Evolutionary conservation across 2,329 filamentous ascomycete genomes (phyloP).

Genomic region (Immersiporthe knoxdaviesiana): DNA sequence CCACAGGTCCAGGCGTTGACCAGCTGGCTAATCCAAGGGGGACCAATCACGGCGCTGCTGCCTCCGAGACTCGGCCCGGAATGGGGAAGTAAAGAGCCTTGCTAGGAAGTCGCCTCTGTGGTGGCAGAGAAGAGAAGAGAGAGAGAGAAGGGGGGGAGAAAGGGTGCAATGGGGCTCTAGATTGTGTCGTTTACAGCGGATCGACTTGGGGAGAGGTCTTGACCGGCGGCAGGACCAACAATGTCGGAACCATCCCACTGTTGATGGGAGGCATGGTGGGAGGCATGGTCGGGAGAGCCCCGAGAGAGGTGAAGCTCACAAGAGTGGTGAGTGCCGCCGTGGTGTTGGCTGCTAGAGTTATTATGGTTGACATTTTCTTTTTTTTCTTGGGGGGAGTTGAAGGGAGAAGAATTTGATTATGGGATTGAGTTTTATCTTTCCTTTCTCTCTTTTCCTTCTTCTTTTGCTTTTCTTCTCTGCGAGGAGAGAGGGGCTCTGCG

Average conservation of each 20-base stretch:
- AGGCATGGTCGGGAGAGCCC: background rate
- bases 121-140: background rate
- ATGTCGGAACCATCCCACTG: background rate
- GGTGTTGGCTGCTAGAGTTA: background rate
- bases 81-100: background rate
- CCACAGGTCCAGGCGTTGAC: background rate
- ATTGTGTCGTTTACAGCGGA: background rate
- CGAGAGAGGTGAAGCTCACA: no score
- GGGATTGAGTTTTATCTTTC: background rate
- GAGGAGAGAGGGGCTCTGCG: no score
- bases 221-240: background rate
- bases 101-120: background rate
- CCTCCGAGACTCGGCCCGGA: background rate
- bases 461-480: no score
- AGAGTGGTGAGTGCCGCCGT: background rate
- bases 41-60: background rate
- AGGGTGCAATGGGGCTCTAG: background rate
- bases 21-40: background rate
- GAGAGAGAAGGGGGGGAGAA: no score
- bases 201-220: background rate
- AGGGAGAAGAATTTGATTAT: background rate
- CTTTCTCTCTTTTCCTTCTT: background rate
- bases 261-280: no score
- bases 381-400: no score
- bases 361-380: background rate